phyloP scores from a whole-genome alignment of 2,329 filamentous ascomycete genomes.

The Purpureocillium takamizusanense region DNA sequence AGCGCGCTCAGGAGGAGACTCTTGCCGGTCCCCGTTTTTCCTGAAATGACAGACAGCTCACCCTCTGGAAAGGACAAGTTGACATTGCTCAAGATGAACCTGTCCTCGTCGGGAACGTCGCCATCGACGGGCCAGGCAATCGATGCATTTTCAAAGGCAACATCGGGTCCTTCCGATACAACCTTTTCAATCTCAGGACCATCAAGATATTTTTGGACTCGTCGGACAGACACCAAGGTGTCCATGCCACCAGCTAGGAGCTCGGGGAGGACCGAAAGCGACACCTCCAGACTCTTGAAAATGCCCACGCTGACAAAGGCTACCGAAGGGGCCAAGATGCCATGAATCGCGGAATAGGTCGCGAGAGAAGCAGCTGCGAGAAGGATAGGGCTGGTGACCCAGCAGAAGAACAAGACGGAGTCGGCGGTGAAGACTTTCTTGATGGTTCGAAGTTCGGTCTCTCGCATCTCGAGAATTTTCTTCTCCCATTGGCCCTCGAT shows the following conservation, averaged over 20 bases:
- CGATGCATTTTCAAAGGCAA: slow-evolving; percentile 58
- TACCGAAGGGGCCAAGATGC: slow-evolving; percentile 57
- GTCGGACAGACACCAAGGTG: slow-evolving; percentile 60
- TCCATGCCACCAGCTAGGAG: slow-evolving; percentile 63
- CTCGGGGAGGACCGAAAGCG: slow-evolving; percentile 63
- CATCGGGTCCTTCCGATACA: slow-evolving; percentile 44
- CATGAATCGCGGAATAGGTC: slow-evolving; percentile 56
- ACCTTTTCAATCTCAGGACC: slow-evolving; percentile 53
- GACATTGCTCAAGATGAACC: slow-evolving; percentile 57
- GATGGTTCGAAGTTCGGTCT: slow-evolving; percentile 56
- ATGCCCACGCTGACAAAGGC: slow-evolving; percentile 73
- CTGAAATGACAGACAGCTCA: slow-evolving; percentile 66
- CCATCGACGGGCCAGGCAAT: slow-evolving; percentile 68
- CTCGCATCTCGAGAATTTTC: slow-evolving; percentile 53
- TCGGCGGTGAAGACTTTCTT: slow-evolving; percentile 60
- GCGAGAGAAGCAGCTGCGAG: slow-evolving; percentile 63
- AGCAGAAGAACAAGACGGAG: slow-evolving; percentile 53
- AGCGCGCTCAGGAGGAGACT: slow-evolving; percentile 65
- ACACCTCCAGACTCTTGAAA: slow-evolving; percentile 65
- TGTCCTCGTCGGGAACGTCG: slow-evolving; percentile 43
- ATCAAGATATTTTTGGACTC: slow-evolving; percentile 63
- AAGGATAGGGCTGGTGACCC: slow-evolving; percentile 65
- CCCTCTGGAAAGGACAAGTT: slow-evolving; percentile 58
- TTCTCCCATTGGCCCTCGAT: slow-evolving; percentile 66
- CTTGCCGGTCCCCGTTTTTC: slow-evolving; percentile 71